Percentiles rank a stretch among this genome's conserved stretches.
These are phyloP conservation scores for Colletotrichum spinosum DNA, from an alignment of 2,329 filamentous ascomycete species.

Conservation along the genomic window DNA sequence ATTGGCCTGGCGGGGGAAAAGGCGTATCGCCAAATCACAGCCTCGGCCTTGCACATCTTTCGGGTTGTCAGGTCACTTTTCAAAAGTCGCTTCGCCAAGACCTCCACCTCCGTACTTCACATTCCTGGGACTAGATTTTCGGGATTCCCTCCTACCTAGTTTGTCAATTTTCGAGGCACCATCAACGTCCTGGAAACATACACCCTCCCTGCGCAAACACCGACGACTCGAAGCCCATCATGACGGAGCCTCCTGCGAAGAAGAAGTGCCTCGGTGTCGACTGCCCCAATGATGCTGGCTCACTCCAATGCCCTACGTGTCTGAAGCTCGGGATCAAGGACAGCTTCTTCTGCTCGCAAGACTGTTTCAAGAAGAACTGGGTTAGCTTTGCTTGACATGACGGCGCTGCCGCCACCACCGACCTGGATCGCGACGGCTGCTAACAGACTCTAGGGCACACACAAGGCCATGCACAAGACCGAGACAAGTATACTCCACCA, in stretches of 20 bases:
- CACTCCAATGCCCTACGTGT: conserved; percentile 94
- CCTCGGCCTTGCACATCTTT: conserved; percentile 19
- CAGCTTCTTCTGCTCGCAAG: conserved; percentile 97
- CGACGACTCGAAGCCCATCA: conserved; percentile 44
- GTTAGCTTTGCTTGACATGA: conserved; percentile 63
- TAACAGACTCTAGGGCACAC: conserved; percentile 69
- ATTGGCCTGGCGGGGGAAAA: conserved; percentile 16
- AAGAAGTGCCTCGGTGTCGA: conserved; percentile 84
- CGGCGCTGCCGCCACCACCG: not conserved
- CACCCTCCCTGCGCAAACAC: not conserved
- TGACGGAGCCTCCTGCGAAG: conserved; percentile 65
- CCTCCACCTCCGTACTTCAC: not conserved
- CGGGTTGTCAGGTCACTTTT: conserved; percentile 31
- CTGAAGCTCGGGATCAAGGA: conserved; percentile 88
- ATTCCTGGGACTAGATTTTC: not conserved
- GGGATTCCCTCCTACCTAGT: conserved; percentile 9
- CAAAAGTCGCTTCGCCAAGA: conserved; percentile 4
- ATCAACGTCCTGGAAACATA: not conserved
- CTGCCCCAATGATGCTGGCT: conserved; percentile 87
- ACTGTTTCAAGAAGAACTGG: conserved; percentile 99
- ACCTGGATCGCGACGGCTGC: conserved; percentile 27
- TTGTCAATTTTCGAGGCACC: not conserved
- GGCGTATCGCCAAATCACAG: conserved; percentile 27
- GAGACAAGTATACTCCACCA: conserved; percentile 80
- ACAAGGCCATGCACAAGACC: conserved; percentile 88